Conservation (phyloP, 1,284 basidiomycete species). For the Meripilus lineatus region DNA sequence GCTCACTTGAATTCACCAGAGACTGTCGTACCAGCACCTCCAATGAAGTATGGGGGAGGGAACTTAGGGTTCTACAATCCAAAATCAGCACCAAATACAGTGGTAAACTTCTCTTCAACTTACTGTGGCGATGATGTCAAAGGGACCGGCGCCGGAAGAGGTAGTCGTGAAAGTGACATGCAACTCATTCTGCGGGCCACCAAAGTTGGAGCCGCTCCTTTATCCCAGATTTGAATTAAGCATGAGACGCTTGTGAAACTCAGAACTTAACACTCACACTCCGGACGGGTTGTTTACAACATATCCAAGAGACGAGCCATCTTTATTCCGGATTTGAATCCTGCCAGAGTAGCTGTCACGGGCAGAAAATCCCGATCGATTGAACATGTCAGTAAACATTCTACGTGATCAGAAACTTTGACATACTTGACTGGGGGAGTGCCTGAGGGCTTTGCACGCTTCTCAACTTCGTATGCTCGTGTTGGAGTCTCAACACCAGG, state of each 20-base stretch:
- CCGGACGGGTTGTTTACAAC: slow-evolving; percentile 30
- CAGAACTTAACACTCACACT: no score
- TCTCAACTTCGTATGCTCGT: slow-evolving; percentile 2
- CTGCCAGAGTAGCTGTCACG: slow-evolving; percentile 30
- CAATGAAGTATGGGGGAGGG: slow-evolving; percentile 32
- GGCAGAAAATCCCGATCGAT: background rate
- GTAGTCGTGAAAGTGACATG: slow-evolving; percentile 28
- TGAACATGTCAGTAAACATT: background rate
- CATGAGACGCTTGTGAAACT: no score
- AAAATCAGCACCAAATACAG: no score
- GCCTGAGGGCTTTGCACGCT: slow-evolving; percentile 3
- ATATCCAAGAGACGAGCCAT: slow-evolving; percentile 28
- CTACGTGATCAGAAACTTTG: background rate
- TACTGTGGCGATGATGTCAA: slow-evolving; percentile 33
- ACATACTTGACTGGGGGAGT: background rate
- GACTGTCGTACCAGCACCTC: slow-evolving; percentile 17
- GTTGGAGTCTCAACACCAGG: slow-evolving; percentile 9
- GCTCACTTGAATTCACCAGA: no score
- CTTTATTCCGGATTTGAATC: slow-evolving; percentile 28
- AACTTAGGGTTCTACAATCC: slow-evolving; percentile 32
- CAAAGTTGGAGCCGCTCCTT: slow-evolving; percentile 28
- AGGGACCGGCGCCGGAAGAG: slow-evolving; percentile 14
- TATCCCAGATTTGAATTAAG: no score
- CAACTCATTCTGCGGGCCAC: slow-evolving; percentile 25
- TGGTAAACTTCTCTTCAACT: slow-evolving; percentile 11